Evolutionary conservation across 83 land plant species (phyloP).

Genomic region (Thuja plicata): DNA sequence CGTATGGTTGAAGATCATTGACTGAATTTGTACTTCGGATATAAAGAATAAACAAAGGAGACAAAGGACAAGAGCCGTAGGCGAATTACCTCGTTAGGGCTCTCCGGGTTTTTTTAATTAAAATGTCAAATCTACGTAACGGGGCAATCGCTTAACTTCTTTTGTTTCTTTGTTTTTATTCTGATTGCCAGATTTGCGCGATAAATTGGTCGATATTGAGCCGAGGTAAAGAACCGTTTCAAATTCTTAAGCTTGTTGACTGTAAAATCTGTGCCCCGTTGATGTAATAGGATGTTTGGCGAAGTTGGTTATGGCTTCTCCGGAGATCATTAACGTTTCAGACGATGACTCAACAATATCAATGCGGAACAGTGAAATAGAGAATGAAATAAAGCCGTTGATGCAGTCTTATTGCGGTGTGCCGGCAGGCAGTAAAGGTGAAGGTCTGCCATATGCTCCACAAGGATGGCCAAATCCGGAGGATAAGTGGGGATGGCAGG

Average conservation of each 20-base stretch:
- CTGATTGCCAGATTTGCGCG: too few relatives aligned
- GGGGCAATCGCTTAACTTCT: too few relatives aligned
- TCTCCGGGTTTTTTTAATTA: too few relatives aligned
- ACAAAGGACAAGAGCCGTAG: too few relatives aligned
- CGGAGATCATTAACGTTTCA: not conserved
- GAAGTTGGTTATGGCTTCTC: not conserved
- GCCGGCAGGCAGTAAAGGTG: not conserved
- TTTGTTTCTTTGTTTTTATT: too few relatives aligned
- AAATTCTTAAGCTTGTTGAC: not conserved
- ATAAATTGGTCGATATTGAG: too few relatives aligned
- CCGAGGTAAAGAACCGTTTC: not conserved
- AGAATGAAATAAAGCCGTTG: not conserved
- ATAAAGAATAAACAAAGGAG: too few relatives aligned
- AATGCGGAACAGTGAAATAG: not conserved
- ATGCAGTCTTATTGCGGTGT: not conserved
- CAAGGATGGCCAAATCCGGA: not conserved
- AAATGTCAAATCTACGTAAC: too few relatives aligned
- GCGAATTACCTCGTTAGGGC: too few relatives aligned
- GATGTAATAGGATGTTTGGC: not conserved
- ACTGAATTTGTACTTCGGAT: too few relatives aligned
- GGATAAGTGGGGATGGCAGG: not conserved
- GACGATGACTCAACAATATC: not conserved
- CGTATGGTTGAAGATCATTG: too few relatives aligned
- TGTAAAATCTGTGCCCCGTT: too few relatives aligned
- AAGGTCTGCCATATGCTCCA: constrained; percentile 4